A percentile compares a stretch with the other conserved stretches of the same genome.
Evolutionary conservation across 2,329 filamentous ascomycete genomes (phyloP).

Genomic region (Decorospora gaudefroyi): DNA sequence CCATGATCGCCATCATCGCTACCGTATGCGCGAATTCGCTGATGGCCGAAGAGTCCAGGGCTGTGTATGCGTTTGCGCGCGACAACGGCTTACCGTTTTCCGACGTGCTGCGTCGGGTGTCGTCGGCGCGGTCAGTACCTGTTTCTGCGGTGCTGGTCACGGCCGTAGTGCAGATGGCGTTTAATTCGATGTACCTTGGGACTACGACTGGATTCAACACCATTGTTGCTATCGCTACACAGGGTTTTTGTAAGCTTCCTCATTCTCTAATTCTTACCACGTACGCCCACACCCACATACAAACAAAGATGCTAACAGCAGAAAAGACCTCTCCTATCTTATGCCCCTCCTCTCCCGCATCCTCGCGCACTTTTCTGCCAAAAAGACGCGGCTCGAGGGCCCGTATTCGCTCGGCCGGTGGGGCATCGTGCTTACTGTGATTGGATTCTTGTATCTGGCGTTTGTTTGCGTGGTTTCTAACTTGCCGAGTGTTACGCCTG

Average conservation of each 20-base stretch:
- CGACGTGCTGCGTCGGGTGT: constrained; percentile 52
- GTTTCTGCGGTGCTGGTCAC: constrained; percentile 57
- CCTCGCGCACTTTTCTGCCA: constrained; percentile 52
- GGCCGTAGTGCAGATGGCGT: constrained; percentile 55
- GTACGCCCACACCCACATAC: constrained; percentile 5
- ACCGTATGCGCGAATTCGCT: constrained; percentile 54
- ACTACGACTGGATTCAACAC: constrained; percentile 61
- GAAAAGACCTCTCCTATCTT: constrained; percentile 63
- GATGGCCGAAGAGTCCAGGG: constrained; percentile 55
- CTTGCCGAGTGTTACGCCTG: constrained; percentile 57
- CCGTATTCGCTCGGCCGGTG: constrained; percentile 54
- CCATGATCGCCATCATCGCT: constrained; percentile 56
- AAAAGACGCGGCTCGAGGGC: constrained; percentile 51
- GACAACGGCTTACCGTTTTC: constrained; percentile 61
- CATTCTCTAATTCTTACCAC: background rate
- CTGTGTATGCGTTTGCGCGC: constrained; percentile 56
- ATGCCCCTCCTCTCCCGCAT: constrained; percentile 59
- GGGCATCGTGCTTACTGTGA: constrained; percentile 53
- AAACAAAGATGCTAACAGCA: too few species aligned
- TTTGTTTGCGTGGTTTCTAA: constrained; percentile 63
- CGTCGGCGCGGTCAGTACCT: constrained; percentile 56
- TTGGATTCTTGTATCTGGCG: constrained; percentile 58
- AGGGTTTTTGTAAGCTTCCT: constrained; percentile 57
- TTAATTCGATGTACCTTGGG: constrained; percentile 61
- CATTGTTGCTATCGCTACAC: constrained; percentile 61